Percentiles rank a stretch among this genome's conserved stretches.
Conservation (phyloP, 1,284 basidiomycete species). For the Trametes pubescens region DNA sequence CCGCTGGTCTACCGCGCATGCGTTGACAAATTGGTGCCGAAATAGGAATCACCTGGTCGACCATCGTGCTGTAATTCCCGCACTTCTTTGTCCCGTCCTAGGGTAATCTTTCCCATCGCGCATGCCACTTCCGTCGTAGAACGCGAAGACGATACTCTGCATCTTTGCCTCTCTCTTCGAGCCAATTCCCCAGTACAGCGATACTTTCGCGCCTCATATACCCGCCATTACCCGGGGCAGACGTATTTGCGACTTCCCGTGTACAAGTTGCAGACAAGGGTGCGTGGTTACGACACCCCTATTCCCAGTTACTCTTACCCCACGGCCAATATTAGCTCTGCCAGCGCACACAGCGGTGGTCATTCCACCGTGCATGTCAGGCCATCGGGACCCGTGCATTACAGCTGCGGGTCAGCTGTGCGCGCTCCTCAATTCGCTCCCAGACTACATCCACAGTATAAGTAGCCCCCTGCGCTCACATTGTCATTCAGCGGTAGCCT, state of each 20-base stretch:
- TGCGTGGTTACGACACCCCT: not conserved
- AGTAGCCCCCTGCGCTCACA: not conserved
- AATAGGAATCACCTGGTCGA: not conserved
- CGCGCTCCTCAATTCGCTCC: not conserved
- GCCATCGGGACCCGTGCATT: not conserved
- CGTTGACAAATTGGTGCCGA: not conserved
- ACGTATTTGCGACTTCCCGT: too few relatives aligned
- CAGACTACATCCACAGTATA: not conserved
- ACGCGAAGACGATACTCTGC: not conserved
- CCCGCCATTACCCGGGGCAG: too few relatives aligned
- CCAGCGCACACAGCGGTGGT: not conserved
- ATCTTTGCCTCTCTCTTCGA: too few relatives aligned
- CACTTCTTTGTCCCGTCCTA: not conserved
- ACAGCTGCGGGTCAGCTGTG: not conserved
- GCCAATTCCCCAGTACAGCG: too few relatives aligned
- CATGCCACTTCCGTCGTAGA: not conserved
- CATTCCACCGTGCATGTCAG: not conserved
- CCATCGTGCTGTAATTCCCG: not conserved
- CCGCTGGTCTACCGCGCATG: not conserved
- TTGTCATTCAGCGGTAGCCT: not conserved
- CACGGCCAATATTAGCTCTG: constrained; percentile 17
- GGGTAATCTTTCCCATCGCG: too few relatives aligned
- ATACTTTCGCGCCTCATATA: too few relatives aligned
- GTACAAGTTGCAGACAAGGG: too few relatives aligned
- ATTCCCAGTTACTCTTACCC: not conserved